Conservation (phyloP, 441 rosid genomes). For the Gossypium gossypioides region DNA sequence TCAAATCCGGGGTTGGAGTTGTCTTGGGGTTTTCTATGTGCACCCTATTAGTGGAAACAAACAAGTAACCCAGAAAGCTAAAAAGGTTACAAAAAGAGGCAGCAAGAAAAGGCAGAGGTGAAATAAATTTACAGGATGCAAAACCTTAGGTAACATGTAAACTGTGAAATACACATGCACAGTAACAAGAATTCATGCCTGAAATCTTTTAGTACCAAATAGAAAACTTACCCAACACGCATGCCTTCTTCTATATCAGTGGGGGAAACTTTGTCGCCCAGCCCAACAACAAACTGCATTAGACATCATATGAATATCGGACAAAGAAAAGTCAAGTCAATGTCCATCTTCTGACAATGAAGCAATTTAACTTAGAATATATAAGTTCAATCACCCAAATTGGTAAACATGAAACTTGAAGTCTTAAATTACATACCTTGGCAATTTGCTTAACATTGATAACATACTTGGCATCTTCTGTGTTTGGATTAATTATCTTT, state of each 20-base stretch:
- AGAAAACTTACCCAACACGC: constrained; percentile 43
- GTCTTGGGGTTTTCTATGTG: background rate
- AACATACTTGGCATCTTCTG: constrained; percentile 93
- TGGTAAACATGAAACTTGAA: background rate
- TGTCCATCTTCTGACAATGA: background rate
- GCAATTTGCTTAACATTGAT: constrained; percentile 96
- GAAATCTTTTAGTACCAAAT: background rate
- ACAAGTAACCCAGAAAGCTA: background rate
- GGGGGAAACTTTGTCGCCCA: constrained; percentile 95
- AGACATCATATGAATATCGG: background rate
- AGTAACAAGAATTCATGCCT: background rate
- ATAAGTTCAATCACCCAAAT: background rate
- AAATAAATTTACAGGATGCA: background rate
- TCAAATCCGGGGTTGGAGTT: background rate
- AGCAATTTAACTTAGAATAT: background rate
- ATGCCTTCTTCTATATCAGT: constrained; percentile 99
- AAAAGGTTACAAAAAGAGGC: background rate
- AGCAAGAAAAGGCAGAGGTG: background rate
- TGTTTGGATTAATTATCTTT: constrained; percentile 81
- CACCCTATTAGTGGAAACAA: background rate
- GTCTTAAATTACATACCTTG: constrained; percentile 49
- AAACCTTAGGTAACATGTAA: background rate
- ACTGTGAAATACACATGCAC: background rate
- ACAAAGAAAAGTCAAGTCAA: background rate
- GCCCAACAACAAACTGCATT: constrained; percentile 89